Evolutionary conservation across 1,284 basidiomycete genomes (phyloP), one percentile per base, ranked within the genome.

Genomic region (Naganishia liquefaciens): DNA sequence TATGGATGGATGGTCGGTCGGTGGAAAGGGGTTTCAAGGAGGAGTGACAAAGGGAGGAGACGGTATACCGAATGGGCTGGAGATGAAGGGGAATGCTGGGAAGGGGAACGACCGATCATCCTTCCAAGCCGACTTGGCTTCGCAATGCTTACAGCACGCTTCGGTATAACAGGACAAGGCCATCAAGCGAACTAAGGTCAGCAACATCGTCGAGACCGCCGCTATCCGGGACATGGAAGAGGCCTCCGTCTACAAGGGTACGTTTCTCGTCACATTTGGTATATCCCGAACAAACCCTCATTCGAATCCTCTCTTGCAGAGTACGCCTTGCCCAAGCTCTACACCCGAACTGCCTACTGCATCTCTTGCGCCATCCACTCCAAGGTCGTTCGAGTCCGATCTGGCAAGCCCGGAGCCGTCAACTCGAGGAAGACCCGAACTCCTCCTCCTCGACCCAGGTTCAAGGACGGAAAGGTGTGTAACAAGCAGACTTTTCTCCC

Each of bases 351-450:
- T 73, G 89, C 87, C 63, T 99, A 99, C 86, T 99, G 95, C 81
- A 90, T 99, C 69, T 98, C 94, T 66, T 99, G 96, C 80, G 95
- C 95, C 52, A 98, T 99, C 81, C 95, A 99, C 86, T 94, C 94
- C 75, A 95, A 99, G 82, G 91, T 97, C 71, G 93, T 97, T 71
- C 93, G 93, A 80, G 93, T 96, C 53, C 91, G 93, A 70, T 95
- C 93, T 69, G 88, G 88, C 71, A 91, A 91, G 82, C 89, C 90
- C 62, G 77, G 77, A 64, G 79, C 79, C 43, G 76, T 79, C 77
- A 80, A 80, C 79, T 80, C 79, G 62, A 89, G 93, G 74, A 89
- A 93, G 80, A 96, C 95, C 87, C 91, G 93, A 80, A 88, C 90
- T 2, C 96, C 95, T 70, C 95, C 95, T 72, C 91, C 93, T 55